These are phyloP conservation scores for Patellifolia procumbens DNA, from an alignment of 179 eudicot genomes.

Conservation along the genomic window DNA sequence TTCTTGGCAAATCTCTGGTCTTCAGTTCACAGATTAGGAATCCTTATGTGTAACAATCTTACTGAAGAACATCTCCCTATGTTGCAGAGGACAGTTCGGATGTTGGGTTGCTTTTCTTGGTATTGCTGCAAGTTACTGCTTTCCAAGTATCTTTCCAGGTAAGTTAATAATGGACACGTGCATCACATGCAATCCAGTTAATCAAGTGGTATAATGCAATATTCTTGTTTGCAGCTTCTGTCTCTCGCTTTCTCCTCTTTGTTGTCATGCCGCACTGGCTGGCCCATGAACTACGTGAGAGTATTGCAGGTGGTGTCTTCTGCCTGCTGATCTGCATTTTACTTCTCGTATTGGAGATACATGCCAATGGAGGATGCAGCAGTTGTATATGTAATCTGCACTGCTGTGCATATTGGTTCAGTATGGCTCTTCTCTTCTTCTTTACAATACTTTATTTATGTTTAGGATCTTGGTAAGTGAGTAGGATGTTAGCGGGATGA, in stretches of 20 bases:
- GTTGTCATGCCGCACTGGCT: slow-evolving; percentile 51
- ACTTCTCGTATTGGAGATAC: slow-evolving; percentile 38
- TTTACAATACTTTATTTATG: slow-evolving; percentile 44
- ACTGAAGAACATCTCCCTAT: slow-evolving; percentile 26
- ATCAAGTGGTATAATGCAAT: not conserved
- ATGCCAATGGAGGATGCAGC: slow-evolving; percentile 34
- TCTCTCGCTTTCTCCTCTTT: slow-evolving; percentile 48
- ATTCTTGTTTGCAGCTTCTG: slow-evolving; percentile 37
- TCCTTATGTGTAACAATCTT: not conserved
- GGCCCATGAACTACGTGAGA: slow-evolving; percentile 38
- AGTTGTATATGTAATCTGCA: slow-evolving; percentile 35
- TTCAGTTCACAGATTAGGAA: slow-evolving; percentile 1
- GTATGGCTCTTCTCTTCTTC: slow-evolving; percentile 43
- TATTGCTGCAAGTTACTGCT: slow-evolving; percentile 35
- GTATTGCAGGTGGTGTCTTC: slow-evolving; percentile 39
- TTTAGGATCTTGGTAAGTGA: slow-evolving; percentile 42
- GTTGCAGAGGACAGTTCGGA: slow-evolving; percentile 57
- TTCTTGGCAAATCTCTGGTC: slow-evolving; percentile 20
- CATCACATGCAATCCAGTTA: too few relatives aligned
- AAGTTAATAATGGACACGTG: not conserved
- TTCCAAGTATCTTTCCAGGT: slow-evolving; percentile 44
- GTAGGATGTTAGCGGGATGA: not conserved
- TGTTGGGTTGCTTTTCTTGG: slow-evolving; percentile 51
- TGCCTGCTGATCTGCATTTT: slow-evolving; percentile 33
- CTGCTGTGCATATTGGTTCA: slow-evolving; percentile 39